These are phyloP conservation scores for Leccinum subfulvum DNA, from an alignment of 1,284 basidiomycete species.

Conservation along the genomic window DNA sequence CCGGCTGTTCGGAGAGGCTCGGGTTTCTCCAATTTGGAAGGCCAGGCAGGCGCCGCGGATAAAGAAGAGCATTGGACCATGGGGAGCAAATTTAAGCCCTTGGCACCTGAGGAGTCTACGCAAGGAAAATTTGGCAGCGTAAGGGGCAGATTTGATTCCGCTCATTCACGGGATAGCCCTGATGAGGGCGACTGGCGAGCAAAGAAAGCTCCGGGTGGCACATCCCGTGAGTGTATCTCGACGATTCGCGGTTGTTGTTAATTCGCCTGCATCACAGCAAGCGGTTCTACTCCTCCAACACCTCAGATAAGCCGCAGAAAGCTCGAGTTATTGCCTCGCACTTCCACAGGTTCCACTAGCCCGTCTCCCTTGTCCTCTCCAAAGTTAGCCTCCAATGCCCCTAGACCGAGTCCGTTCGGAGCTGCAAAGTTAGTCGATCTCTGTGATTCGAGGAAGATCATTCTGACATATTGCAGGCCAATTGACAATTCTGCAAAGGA, in stretches of 20 bases:
- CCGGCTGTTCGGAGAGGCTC: conserved; percentile 54
- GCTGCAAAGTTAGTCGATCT: conserved; percentile 62
- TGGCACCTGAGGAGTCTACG: conserved; percentile 38
- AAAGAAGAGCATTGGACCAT: conserved; percentile 73
- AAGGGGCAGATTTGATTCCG: conserved; percentile 52
- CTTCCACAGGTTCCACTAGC: conserved; percentile 57
- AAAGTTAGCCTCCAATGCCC: conserved; percentile 52
- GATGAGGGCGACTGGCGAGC: conserved; percentile 68
- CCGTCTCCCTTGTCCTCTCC: conserved; percentile 75
- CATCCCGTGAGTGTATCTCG: conserved; percentile 53
- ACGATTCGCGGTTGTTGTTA: conserved; percentile 8
- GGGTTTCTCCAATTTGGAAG: conserved; percentile 52
- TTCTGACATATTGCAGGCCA: conserved; percentile 51
- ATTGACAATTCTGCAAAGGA: conserved; percentile 82
- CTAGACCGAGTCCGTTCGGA: conserved; percentile 78
- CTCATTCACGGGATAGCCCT: conserved; percentile 43
- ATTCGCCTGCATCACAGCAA: conserved; percentile 43
- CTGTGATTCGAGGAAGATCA: conserved; percentile 2
- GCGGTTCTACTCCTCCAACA: conserved; percentile 72
- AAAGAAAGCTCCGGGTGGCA: conserved; percentile 44
- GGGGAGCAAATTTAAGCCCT: conserved; percentile 69
- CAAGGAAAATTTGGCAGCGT: conserved; percentile 51
- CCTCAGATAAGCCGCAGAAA: conserved; percentile 77
- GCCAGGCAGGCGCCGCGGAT: conserved; percentile 60
- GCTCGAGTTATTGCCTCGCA: conserved; percentile 80